These are phyloP conservation scores for Septoria petroselini DNA, from an alignment of 2,329 filamentous ascomycete genomes.

Conservation along the genomic window DNA sequence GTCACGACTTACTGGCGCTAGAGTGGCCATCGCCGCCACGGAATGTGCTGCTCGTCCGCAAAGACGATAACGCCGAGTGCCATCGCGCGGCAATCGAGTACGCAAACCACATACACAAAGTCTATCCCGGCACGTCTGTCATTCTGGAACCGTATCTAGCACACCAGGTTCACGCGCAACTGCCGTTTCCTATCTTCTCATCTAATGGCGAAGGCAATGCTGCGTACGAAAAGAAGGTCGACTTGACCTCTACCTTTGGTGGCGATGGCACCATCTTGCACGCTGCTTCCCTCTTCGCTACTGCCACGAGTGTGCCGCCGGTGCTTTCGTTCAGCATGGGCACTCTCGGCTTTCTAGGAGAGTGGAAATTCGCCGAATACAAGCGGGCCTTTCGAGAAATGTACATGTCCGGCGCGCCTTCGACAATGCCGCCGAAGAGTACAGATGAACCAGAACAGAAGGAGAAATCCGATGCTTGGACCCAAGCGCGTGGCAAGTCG, in stretches of 20 bases:
- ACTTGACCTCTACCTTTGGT: constrained; percentile 84
- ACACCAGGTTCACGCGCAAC: constrained; percentile 62
- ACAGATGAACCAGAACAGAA: constrained; percentile 26
- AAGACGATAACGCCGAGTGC: constrained; percentile 57
- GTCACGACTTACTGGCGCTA: constrained; percentile 61
- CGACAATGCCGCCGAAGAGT: constrained; percentile 22
- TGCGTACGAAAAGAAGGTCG: constrained; percentile 72
- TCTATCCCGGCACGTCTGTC: constrained; percentile 77
- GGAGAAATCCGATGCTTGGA: constrained; percentile 56
- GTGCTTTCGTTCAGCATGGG: constrained; percentile 97
- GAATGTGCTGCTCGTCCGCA: constrained; percentile 67
- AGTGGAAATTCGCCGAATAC: constrained; percentile 93
- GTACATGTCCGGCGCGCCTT: constrained; percentile 71
- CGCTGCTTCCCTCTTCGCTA: constrained; percentile 81
- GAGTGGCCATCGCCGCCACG: constrained; percentile 66
- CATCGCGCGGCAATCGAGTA: constrained; percentile 58
- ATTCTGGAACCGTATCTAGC: constrained; percentile 80
- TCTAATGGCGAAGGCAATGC: constrained; percentile 43
- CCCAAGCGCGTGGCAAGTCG: constrained; percentile 71
- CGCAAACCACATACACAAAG: constrained; percentile 66
- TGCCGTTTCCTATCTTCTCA: constrained; percentile 71
- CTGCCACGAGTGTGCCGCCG: constrained; percentile 76
- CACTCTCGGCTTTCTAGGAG: constrained; percentile 87
- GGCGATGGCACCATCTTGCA: constrained; percentile 89
- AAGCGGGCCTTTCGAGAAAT: constrained; percentile 89